Conservation (phyloP, 2,329 filamentous ascomycete genomes). For the Stagonosporopsis tanaceti region DNA sequence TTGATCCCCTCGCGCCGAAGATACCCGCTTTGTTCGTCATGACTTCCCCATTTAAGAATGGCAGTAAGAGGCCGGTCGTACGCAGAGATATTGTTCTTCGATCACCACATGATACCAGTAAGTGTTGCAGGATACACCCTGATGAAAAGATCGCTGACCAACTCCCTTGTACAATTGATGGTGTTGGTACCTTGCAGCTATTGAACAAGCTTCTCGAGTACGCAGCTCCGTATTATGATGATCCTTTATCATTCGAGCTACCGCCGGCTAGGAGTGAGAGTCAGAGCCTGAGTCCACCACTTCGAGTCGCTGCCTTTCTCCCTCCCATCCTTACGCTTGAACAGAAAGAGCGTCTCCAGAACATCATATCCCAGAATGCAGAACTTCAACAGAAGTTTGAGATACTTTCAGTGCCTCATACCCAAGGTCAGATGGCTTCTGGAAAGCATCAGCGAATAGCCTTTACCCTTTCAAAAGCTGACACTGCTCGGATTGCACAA, state of each 20-base stretch:
- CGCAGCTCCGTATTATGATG: neutral
- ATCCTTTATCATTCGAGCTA: neutral
- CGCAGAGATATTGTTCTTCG: conserved; percentile 13
- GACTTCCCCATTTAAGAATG: neutral
- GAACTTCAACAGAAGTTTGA: conserved; percentile 1
- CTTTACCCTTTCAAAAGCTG: conserved; percentile 8
- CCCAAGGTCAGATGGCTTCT: neutral
- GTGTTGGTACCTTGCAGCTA: neutral
- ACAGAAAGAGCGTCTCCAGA: conserved; percentile 5
- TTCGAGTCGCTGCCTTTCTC: conserved; percentile 20
- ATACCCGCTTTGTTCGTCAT: conserved; percentile 23
- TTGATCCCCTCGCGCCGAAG: conserved; percentile 45
- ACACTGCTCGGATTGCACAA: conserved; percentile 12
- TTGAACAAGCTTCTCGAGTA: neutral
- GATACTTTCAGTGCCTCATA: neutral
- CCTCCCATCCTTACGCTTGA: conserved; percentile 6
- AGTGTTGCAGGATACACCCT: neutral
- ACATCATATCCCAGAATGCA: conserved; percentile 10
- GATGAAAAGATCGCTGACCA: neutral
- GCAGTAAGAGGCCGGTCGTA: conserved; percentile 11
- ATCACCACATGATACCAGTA: conserved; percentile 1
- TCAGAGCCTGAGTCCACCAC: conserved; percentile 32
- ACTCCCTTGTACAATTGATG: neutral
- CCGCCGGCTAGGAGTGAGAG: conserved; percentile 33
- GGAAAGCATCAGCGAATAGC: conserved; percentile 22